Evolutionary conservation across 495 filamentous ascomycete genomes (phyloP).

Genomic region (Penicillium robsamsonii): DNA sequence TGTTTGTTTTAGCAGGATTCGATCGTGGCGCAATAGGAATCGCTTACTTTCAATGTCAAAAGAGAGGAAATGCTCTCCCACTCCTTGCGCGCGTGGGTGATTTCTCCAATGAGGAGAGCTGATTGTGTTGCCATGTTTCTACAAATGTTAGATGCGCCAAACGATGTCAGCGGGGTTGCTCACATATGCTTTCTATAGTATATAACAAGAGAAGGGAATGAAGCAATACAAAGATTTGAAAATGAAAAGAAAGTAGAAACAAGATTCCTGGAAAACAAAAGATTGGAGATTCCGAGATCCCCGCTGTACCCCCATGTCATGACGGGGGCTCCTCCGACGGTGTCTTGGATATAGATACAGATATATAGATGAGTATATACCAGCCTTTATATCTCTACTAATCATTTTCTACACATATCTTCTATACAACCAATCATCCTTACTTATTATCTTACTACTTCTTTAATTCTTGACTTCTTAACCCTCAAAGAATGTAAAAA

Average conservation of each 20-base stretch:
- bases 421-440: not conserved
- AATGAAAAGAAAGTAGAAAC: constrained; percentile 6
- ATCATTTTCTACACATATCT: not conserved
- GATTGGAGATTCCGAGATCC: not conserved
- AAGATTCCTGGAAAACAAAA: not conserved
- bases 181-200: constrained; percentile 5
- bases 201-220: not conserved
- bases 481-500: not conserved
- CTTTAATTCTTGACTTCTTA: not conserved
- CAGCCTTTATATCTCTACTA: not conserved
- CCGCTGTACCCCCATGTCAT: constrained; percentile 9
- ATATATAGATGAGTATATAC: too few relatives aligned
- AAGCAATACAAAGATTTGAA: not conserved
- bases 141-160: constrained; percentile 12
- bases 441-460: not conserved
- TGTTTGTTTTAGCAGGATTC: not conserved
- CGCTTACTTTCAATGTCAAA: constrained; percentile 51
- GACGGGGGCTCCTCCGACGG: not conserved
- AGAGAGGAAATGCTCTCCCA: constrained; percentile 55
- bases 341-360: not conserved
- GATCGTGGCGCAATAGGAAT: not conserved
- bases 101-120: constrained; percentile 56
- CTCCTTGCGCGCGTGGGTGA: constrained; percentile 53
- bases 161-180: constrained; percentile 3
- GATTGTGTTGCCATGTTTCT: constrained; percentile 39